Evolutionary conservation across 1,284 basidiomycete genomes (phyloP), one percentile per base, ranked within the genome.

Genomic region (Heliocybe sulcata): DNA sequence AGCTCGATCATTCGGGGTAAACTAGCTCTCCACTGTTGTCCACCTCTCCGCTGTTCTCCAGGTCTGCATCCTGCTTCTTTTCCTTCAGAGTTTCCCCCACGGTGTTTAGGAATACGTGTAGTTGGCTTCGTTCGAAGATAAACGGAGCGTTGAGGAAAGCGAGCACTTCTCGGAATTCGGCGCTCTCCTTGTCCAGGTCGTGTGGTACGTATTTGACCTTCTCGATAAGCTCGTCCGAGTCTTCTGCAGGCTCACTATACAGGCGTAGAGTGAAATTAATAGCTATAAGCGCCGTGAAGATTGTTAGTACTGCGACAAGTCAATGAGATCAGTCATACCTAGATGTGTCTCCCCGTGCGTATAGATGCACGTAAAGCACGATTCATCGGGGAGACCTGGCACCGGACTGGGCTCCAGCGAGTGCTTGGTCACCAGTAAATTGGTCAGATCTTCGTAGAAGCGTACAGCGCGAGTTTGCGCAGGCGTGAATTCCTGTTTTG

Each of bases 71-170:
- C n/a, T 62, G 59, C 22, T 64, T 59, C 16, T 60, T 62, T 14
- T 61, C 61, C 51, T 67, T 65, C 12, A 64, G 50, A 22, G 70
- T 70, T 2, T 76, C 72, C 33, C 68, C 70, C 56, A 86, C 65
- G 20, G 81, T 83, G 61, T 75, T 75, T 49, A 85, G 65, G 69
- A 90, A 86, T 22, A 85, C 67, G 2, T 80, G 75, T 54, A 87
- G 72, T 65, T 91, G 88, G 20, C 77, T 71, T 48, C 77, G 74
- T 54, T 77, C 72, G 64, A 91, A 91, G 14, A 84, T 82, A 66
- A 91, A 91, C 0, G 80, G 67, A 1, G 73, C 72, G 31, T 68
- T 72, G 56, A 91, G 73, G 65, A 85, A 90, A 22, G 75, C 76
- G n/a, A 91, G 67, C 45, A 70, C 70, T 33, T 77, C 67, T 16